These are phyloP conservation scores for Tricholoma terreum DNA, from an alignment of 768 basidiomycete genomes.

Conservation along the genomic window DNA sequence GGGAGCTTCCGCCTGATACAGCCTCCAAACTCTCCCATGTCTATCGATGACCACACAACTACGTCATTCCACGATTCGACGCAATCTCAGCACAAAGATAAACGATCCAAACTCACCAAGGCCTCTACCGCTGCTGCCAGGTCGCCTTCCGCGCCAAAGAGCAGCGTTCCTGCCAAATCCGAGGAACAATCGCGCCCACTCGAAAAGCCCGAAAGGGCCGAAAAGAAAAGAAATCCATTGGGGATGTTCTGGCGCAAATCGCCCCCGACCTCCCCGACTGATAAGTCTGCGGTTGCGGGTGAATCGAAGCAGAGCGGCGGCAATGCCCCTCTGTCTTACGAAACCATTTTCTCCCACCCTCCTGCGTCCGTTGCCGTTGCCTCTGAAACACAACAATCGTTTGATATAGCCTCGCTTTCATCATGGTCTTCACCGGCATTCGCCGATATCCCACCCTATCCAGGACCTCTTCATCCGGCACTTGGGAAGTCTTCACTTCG, in stretches of 20 bases:
- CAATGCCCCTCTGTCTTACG: slow-evolving; percentile 5
- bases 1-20: slow-evolving; percentile 27
- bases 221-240: slow-evolving; percentile 15
- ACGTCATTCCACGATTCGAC: slow-evolving; percentile 9
- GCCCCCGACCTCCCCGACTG: slow-evolving; percentile 11
- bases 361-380: slow-evolving; percentile 13
- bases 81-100: slow-evolving; percentile 6
- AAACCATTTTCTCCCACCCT: slow-evolving; percentile 7
- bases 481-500: slow-evolving; percentile 8
- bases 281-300: slow-evolving; percentile 6
- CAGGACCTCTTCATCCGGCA: slow-evolving; percentile 6
- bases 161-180: slow-evolving; percentile 9
- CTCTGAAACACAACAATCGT: slow-evolving; percentile 9
- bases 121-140: slow-evolving; percentile 16
- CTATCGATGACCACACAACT: slow-evolving; percentile 14
- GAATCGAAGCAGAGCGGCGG: slow-evolving; percentile 9
- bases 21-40: slow-evolving; percentile 29
- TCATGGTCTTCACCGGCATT: slow-evolving; percentile 23
- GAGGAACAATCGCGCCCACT: slow-evolving; percentile 4
- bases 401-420: slow-evolving; percentile 18
- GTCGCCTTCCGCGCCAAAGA: slow-evolving; percentile 18
- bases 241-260: slow-evolving; percentile 19
- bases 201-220: slow-evolving; percentile 6
- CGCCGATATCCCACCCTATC: slow-evolving; percentile 17
- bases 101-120: slow-evolving; percentile 7